Conservation (phyloP, 1,284 basidiomycete species). For the Ustilago sp. region DNA sequence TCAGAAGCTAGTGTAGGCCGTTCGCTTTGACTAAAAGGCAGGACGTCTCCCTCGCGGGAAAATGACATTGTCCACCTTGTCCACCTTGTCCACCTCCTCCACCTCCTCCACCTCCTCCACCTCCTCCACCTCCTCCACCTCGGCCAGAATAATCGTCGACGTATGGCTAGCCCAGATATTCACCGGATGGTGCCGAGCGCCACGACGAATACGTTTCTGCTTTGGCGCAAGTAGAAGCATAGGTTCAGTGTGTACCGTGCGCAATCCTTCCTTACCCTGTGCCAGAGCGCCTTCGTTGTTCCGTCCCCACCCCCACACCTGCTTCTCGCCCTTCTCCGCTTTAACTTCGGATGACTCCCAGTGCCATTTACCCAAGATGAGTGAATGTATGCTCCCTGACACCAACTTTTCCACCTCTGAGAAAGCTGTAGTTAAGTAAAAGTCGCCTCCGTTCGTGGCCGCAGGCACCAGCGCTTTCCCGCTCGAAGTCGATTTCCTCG, state of each 20-base stretch:
- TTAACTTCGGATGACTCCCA: not conserved
- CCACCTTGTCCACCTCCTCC: not conserved
- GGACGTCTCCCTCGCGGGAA: too few relatives aligned
- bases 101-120: too few relatives aligned
- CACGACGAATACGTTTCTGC: not conserved
- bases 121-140: constrained; percentile 1
- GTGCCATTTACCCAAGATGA: constrained; percentile 26
- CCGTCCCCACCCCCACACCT: constrained; percentile 53
- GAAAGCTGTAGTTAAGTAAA: constrained; percentile 11
- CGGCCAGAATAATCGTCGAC: constrained; percentile 45
- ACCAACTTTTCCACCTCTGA: constrained; percentile 25
- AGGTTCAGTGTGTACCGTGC: constrained; percentile 32
- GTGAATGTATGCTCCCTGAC: constrained; percentile 52
- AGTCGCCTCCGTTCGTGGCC: not conserved
- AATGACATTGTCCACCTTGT: too few relatives aligned
- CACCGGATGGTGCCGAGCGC: constrained; percentile 6
- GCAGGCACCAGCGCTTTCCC: constrained; percentile 3
- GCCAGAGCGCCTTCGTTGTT: constrained; percentile 58
- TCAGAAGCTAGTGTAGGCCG: too few relatives aligned
- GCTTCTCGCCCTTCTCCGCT: not conserved
- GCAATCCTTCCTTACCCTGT: constrained; percentile 37
- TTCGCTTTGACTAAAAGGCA: too few relatives aligned
- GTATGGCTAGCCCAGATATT: constrained; percentile 50
- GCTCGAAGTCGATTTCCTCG: not conserved
- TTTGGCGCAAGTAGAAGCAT: constrained; percentile 4